phyloP scores from a whole-genome alignment of 306 rosid genomes.

The Quercus suber region DNA sequence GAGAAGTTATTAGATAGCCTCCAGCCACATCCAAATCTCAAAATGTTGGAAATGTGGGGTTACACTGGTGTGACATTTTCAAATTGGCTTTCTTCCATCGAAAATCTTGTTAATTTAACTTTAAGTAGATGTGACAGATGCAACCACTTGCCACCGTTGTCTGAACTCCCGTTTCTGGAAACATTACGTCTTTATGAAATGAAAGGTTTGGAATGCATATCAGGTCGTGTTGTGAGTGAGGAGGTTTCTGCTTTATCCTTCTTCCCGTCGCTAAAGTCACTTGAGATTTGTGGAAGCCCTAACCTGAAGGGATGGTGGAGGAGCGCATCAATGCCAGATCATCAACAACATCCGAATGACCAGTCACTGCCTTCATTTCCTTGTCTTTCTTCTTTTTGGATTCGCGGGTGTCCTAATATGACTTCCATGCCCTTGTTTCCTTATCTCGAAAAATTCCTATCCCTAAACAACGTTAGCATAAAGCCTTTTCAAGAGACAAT shows the following conservation, averaged over 20 bases:
- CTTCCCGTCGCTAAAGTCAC: not conserved
- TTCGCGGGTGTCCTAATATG: not conserved
- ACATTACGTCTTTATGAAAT: not conserved
- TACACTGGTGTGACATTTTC: no score
- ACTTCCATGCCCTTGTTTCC: constrained; percentile 21
- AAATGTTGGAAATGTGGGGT: no score
- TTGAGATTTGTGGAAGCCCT: not conserved
- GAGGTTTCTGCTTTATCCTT: not conserved
- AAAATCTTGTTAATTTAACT: no score
- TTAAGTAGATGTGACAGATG: no score
- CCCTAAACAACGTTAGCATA: not conserved
- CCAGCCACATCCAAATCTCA: no score
- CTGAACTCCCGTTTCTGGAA: not conserved
- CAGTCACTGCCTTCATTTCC: no score
- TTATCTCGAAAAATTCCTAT: not conserved
- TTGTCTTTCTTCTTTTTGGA: not conserved
- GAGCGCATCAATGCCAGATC: not conserved
- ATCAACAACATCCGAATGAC: not conserved
- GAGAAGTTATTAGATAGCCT: constrained; percentile 24
- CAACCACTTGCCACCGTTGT: not conserved
- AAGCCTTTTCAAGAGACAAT: not conserved
- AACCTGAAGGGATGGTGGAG: constrained; percentile 25
- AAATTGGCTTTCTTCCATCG: no score
- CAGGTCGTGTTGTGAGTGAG: no score
- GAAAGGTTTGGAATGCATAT: no score